Base-by-base conservation (phyloP, 768 basidiomycete genomes). In the Gelatoporia subvermispora region DNA sequence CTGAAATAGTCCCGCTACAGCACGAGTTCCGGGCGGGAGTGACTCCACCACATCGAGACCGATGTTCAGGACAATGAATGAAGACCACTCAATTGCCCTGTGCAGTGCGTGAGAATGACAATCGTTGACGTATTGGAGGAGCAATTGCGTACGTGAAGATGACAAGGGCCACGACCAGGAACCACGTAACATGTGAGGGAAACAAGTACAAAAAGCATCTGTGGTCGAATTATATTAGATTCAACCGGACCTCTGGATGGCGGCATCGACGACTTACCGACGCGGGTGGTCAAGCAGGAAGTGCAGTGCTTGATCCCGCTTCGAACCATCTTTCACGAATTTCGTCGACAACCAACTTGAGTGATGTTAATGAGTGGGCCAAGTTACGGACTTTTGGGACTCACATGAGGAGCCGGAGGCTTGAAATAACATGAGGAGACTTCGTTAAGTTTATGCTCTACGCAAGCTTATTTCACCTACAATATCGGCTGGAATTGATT, bases 281-380 rank as follows among this genome's bases (percentile, higher is more conserved):
- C 88, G 73, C 2, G 88, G 88, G 65, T 90, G 88, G 50, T 88
- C 79, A 4, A 92, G 76, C 9, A 92, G 69, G 63, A 90, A 92
- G 15, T 80, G 77, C 3, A 88, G 65, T 0, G 81, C 80, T 41
- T 79, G 73, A 28, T 76, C 63, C 0, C 69, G 52, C 0, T 75
- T 71, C 0, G 84, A 80, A 0, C 65, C 60, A 5, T 61, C 51
- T 1, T 70, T 70, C 1, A 76, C 67, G 1, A 77, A n/a, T 51
- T 79, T 82, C 22, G 76, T 81, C 10, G 73, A 59, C 2, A 68
- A 61, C 87, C 87, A 91, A 47, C 85, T 89, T 5, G 10, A 35
- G 22, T 28, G 8, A 23, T 45, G 20, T 11, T 22, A 16, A 34
- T 37, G 16, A 24, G 39, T 18, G 17, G 35, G 2, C 5, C 31